Conservation (phyloP, 2,329 filamentous ascomycete species). For the Nakataea oryzae region DNA sequence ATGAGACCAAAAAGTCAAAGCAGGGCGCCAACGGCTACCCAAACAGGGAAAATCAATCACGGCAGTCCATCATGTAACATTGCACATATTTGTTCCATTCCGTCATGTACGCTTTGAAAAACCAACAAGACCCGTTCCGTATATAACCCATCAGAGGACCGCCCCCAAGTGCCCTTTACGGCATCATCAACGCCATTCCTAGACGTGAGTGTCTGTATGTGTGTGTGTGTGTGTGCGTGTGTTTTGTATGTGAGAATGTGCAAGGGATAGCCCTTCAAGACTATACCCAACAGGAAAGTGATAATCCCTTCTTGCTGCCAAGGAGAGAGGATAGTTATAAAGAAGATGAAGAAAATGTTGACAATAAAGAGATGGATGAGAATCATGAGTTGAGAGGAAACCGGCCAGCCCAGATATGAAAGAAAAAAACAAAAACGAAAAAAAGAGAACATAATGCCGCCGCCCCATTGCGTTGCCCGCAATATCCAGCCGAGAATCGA, state of each 20-base stretch:
- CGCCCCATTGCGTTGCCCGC: neutral
- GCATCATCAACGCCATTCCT: neutral
- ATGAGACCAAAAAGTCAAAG: neutral
- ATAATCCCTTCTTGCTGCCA: neutral
- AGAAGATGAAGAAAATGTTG: neutral
- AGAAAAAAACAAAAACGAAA: neutral
- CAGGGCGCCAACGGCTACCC: neutral
- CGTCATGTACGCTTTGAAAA: neutral
- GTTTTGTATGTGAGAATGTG: neutral
- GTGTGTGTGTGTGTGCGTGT: neutral
- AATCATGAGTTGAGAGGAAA: neutral
- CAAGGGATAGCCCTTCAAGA: neutral
- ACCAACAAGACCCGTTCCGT: constrained; percentile 10
- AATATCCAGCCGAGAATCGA: neutral
- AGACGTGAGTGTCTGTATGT: neutral
- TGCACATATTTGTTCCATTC: neutral
- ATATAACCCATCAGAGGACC: constrained; percentile 35
- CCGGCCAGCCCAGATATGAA: neutral
- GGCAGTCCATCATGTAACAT: neutral
- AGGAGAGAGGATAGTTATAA: neutral
- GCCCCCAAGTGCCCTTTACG: constrained; percentile 35
- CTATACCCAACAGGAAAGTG: neutral
- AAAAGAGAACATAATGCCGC: neutral
- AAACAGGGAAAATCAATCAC: neutral
- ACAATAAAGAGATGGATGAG: neutral